phyloP scores from a whole-genome alignment of 208 protist species.

The Leishmania amazonensis region DNA sequence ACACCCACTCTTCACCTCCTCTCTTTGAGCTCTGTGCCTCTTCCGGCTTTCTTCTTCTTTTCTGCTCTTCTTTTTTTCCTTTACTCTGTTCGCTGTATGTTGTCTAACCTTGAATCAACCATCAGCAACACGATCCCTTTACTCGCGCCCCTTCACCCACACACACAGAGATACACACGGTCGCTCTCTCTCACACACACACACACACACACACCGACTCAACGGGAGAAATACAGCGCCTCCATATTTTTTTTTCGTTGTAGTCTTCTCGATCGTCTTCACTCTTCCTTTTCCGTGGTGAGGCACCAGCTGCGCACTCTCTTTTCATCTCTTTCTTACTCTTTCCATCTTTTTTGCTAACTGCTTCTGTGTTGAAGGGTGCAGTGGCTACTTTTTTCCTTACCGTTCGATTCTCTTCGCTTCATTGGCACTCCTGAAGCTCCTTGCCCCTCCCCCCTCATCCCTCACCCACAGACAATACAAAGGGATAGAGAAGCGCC shows the following conservation, averaged over 20 bases:
- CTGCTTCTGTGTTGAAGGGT: background rate
- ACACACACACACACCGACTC: background rate
- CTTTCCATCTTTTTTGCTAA: background rate
- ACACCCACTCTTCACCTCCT: conserved; percentile 1
- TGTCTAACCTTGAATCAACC: background rate
- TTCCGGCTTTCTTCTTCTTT: conserved; percentile 12
- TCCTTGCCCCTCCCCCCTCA: background rate
- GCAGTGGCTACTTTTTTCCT: background rate
- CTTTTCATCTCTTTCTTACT: background rate
- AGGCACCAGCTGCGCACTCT: background rate
- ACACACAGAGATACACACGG: background rate
- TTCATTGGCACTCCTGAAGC: conserved; percentile 4
- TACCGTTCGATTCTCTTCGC: background rate
- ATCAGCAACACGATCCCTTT: background rate
- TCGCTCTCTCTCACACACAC: background rate
- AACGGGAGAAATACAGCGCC: background rate
- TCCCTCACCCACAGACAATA: background rate
- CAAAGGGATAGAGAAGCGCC: background rate
- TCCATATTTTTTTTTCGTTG: background rate
- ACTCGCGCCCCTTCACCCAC: background rate
- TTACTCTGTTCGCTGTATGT: background rate
- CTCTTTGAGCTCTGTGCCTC: conserved; percentile 12
- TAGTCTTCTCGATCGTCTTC: background rate
- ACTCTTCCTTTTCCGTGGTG: background rate
- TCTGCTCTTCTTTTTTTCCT: background rate